Base-by-base conservation (phyloP, 371 early-diverging fungal species). In the Mucor racemosus region DNA sequence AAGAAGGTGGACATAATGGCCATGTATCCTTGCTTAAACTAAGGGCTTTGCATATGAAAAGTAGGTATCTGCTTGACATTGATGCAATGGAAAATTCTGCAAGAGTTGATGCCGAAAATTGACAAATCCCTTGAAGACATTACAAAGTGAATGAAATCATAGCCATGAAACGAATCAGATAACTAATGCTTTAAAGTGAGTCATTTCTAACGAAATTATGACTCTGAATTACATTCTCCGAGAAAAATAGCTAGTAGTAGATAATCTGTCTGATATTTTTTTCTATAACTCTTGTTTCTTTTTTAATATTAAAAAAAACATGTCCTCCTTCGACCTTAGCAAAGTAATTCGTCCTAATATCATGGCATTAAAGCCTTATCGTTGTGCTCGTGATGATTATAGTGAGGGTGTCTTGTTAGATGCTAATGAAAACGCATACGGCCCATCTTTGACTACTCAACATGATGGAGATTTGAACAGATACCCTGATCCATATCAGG, bases 301-400 rank as follows among this genome's bases (percentile, higher is more conserved):
- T 58, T 21, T 53, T 42, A 39, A 39, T 39, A 11, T 50, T 40
- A 15, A 38, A 40, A 7, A 60, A 54, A 44, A 4, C 1, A 44
- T 35, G 17, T 42, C 81, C 75, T 74, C 71, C 76, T 96, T 96
- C 73, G 82, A 84, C 44, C 84, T 96, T 70, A 76, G 88, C 65
- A 80, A 81, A 60, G 78, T 93, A 34, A 91, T 96, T 54, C 90
- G 99, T n/a, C 97, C 96, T 59, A 98, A 98, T 74, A 97, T 98
- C 77, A 84, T 90, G 66, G 81, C 88, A 36, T 86, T 98, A 33
- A 85, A 90, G 73, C 97, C 99, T 15, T 99, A 99, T 78, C 90
- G 97, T 60, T 97, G 97, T 76, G 99, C 99, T 17, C 90, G 99
- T 62, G 98, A 98, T 72, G 98, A 98, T 80, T 98, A 94, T 75